Base-by-base conservation (phyloP, 2,329 filamentous ascomycete species). In the Aspergillus sp. region DNA sequence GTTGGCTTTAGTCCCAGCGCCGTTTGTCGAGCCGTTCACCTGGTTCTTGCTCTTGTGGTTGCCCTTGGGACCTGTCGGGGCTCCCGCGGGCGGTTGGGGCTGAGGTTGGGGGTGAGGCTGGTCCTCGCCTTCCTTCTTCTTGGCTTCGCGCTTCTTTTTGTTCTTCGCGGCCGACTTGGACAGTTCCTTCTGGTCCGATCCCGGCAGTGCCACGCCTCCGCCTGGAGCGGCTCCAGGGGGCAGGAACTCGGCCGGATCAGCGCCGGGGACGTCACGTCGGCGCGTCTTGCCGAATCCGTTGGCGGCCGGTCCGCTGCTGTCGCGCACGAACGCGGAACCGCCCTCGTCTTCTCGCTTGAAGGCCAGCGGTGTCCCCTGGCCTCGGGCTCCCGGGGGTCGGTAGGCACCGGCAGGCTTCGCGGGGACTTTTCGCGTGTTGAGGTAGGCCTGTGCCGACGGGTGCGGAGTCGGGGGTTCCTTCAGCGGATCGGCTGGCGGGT, bases 281-380 rank as follows among this genome's bases (percentile, higher is more conserved):
- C 79, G 79, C 52, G 69, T 81, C 63, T 77, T 79, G 50, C 80
- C 89, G 61, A 95, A 96, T n/a, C 86, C 88, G 60, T 91, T 94
- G 42, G 82, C 73, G 40, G 70, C 76, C 35, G 84, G 78, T 29
- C 27, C 27, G 10, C 83, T 78, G 29, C 88, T 88, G 54, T 93
- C 91, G 67, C 86, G 83, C 49, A 88, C 74, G 62, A 90, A 94
- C 5, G 91, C 90, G 6, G 86, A 86, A 45, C 93, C 93, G 44
- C 93, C 93, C 70, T 98, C 88, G 55, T 98, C 93, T 68, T 98
- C 93, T 48, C 93, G 88, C 77, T 94, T 94, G 76, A 97, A 98
- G 58, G 93, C 87, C 52, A 97, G 75, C 7, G 93, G 93, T 0
- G 93, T 97, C 45, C 82, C 79, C 52, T 86, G 82, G 44, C 93